These are phyloP conservation scores for Pyricularia pennisetigena DNA, from an alignment of 2,329 filamentous ascomycete genomes.

Conservation along the genomic window DNA sequence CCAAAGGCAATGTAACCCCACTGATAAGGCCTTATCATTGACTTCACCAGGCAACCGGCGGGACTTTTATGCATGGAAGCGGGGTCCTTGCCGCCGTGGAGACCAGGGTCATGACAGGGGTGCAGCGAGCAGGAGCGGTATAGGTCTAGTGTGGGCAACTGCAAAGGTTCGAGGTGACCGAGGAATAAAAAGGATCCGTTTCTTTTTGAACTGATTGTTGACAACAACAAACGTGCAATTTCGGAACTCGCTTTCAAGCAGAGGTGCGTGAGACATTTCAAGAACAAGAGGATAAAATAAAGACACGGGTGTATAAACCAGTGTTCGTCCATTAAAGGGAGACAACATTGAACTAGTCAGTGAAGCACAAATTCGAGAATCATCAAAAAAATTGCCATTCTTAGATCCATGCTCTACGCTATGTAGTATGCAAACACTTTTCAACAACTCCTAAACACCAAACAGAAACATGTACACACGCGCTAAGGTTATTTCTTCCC, in stretches of 20 bases:
- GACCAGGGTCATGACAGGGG: background rate
- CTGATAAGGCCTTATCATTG: constrained; percentile 4
- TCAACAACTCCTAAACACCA: background rate
- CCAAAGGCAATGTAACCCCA: constrained; percentile 1
- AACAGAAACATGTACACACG: background rate
- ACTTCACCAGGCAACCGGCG: constrained; percentile 4
- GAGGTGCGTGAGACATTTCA: background rate
- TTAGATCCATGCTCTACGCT: background rate
- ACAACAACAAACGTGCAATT: too few relatives aligned
- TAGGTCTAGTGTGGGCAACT: too few relatives aligned
- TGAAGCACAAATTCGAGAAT: background rate
- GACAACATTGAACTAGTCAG: background rate
- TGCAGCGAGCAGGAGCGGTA: background rate
- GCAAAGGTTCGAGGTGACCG: too few relatives aligned
- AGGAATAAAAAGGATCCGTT: too few relatives aligned
- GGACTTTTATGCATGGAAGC: background rate
- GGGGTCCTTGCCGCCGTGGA: background rate
- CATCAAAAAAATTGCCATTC: background rate
- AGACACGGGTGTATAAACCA: background rate
- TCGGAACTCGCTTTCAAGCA: background rate
- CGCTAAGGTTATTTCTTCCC: background rate
- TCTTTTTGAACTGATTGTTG: too few relatives aligned
- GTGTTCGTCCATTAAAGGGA: background rate
- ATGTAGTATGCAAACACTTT: background rate
- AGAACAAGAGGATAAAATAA: background rate